Evolutionary conservation across 202 grass and related monocot genomes (phyloP).

Genomic region (Hordeum pubiflorum): DNA sequence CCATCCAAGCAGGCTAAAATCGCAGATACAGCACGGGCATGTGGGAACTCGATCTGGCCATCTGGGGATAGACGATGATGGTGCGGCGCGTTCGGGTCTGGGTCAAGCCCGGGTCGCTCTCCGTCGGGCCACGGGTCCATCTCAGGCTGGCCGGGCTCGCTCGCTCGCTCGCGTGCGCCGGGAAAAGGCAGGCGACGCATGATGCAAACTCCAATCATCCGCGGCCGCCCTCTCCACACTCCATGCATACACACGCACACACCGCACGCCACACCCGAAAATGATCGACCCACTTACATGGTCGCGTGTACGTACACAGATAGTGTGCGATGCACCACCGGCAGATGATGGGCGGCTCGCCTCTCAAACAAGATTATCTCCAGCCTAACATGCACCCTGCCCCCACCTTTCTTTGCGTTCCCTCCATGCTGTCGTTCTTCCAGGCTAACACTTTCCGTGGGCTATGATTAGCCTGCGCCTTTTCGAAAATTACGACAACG

Average conservation of each 20-base stretch:
- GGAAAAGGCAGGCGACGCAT: too few species aligned
- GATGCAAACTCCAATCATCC: too few species aligned
- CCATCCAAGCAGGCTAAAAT: too few species aligned
- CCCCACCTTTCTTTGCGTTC: not conserved
- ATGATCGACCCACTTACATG: not conserved
- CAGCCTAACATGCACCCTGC: not conserved
- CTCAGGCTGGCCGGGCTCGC: not conserved
- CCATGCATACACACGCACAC: not conserved
- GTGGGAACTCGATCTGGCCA: not conserved
- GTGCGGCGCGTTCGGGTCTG: not conserved
- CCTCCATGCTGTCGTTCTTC: not conserved
- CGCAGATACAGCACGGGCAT: not conserved
- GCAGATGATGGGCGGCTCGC: not conserved
- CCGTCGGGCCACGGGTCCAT: conserved; percentile 8
- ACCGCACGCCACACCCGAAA: not conserved
- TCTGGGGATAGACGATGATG: not conserved
- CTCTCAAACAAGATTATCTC: conserved; percentile 16
- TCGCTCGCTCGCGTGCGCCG: not conserved
- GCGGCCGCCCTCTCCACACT: too few species aligned
- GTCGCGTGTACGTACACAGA: not conserved
- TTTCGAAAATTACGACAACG: not conserved
- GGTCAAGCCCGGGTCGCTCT: conserved; percentile 13
- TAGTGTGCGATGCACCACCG: conserved; percentile 30
- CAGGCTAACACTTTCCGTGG: too few species aligned
- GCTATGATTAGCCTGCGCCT: not conserved